A percentile compares a stretch with the other conserved stretches of the same genome.
Conservation (phyloP, 1,139 yeast species). For the Sugiyamaella novakii region DNA sequence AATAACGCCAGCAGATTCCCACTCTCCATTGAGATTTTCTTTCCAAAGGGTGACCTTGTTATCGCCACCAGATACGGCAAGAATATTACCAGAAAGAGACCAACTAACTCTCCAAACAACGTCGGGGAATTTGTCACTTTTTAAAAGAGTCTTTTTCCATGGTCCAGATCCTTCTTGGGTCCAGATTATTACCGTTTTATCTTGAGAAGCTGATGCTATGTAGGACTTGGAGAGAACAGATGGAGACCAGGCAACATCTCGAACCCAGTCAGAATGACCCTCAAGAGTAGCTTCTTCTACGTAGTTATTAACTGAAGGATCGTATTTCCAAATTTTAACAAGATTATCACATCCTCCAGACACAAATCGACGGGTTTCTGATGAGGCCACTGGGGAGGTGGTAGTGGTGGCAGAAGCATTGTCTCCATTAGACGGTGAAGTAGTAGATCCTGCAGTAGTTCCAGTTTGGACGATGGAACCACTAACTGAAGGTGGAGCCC, state of each 20-base stretch:
- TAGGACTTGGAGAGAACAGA: slow-evolving; percentile 82
- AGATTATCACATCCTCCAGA: slow-evolving; percentile 95
- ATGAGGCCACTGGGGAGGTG: slow-evolving; percentile 32
- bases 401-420: slow-evolving; percentile 3
- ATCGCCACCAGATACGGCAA: slow-evolving; percentile 96
- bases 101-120: slow-evolving; percentile 98
- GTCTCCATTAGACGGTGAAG: slow-evolving; percentile 21
- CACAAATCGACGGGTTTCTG: slow-evolving; percentile 61
- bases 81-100: slow-evolving; percentile 93
- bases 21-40: slow-evolving; percentile 87
- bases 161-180: slow-evolving; percentile 69
- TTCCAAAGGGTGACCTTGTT: slow-evolving; percentile 96
- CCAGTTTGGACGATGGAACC: slow-evolving; percentile 41
- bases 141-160: slow-evolving; percentile 76
- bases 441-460: slow-evolving; percentile 6
- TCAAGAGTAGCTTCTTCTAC: slow-evolving; percentile 73
- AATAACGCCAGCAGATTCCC: slow-evolving; percentile 97
- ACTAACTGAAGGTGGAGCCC: slow-evolving; percentile 76
- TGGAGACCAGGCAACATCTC: slow-evolving; percentile 99
- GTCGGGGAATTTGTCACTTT: slow-evolving; percentile 86
- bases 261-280: slow-evolving; percentile 97
- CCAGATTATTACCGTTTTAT: slow-evolving; percentile 93
- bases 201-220: slow-evolving; percentile 98
- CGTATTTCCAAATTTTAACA: slow-evolving; percentile 86
- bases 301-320: slow-evolving; percentile 58